Percentiles rank a stretch among this genome's conserved stretches.
Conservation (phyloP, 129 eudicot species). For the Saposhnikovia divaricata region DNA sequence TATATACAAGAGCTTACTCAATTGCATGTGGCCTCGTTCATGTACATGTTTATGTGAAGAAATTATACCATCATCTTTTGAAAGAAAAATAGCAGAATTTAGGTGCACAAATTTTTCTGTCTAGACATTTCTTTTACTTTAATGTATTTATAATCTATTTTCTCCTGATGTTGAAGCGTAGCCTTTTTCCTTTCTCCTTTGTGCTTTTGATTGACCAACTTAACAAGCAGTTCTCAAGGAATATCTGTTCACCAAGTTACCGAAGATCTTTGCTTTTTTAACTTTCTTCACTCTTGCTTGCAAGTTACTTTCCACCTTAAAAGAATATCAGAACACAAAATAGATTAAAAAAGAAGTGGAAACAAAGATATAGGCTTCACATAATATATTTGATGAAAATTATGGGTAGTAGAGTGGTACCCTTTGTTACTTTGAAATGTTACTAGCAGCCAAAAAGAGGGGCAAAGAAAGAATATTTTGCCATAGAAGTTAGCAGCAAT, state of each 20-base stretch:
- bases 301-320: neutral
- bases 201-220: slow-evolving; percentile 7
- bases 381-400: neutral
- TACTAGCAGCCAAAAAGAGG: slow-evolving; percentile 7
- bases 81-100: neutral
- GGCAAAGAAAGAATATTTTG: slow-evolving; percentile 8
- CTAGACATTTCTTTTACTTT: neutral
- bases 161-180: neutral
- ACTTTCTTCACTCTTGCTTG: slow-evolving; percentile 1
- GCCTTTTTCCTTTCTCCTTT: slow-evolving; percentile 1
- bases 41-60: neutral
- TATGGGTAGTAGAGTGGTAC: neutral
- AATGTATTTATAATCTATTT: neutral
- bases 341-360: slow-evolving; percentile 4
- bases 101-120: neutral
- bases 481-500: slow-evolving; percentile 12
- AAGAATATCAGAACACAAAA: neutral
- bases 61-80: neutral
- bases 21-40: neutral
- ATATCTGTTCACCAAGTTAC: neutral
- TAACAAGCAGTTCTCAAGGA: neutral
- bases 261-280: neutral
- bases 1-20: neutral
- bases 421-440: neutral
- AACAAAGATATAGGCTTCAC: neutral